phyloP scores from a whole-genome alignment of 768 basidiomycete species.

The Steccherinum ochraceum region DNA sequence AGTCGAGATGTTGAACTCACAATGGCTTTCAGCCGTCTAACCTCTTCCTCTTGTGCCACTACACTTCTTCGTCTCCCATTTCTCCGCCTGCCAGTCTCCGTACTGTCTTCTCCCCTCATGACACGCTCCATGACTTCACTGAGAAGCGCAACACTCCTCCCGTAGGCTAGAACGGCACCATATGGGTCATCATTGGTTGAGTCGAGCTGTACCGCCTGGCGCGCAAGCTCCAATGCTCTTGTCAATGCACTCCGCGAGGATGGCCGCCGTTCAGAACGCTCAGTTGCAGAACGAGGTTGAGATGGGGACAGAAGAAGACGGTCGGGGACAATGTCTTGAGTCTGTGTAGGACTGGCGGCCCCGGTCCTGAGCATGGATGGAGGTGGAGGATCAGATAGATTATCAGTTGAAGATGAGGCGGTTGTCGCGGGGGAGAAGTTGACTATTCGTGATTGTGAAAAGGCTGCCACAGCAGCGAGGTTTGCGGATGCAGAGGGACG shows the following conservation, averaged over 20 bases:
- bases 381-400: conserved; percentile 53
- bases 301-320: conserved; percentile 37
- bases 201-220: conserved; percentile 86
- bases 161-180: conserved; percentile 85
- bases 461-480: conserved; percentile 53
- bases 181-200: conserved; percentile 84
- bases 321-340: conserved; percentile 37
- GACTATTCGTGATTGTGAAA: conserved; percentile 46
- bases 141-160: conserved; percentile 76
- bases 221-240: conserved; percentile 78
- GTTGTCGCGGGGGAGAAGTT: conserved; percentile 17
- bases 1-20: conserved; percentile 43
- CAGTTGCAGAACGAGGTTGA: conserved; percentile 29
- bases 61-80: conserved; percentile 67
- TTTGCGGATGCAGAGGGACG: conserved; percentile 40
- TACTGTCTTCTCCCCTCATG: conserved; percentile 75
- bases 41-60: conserved; percentile 89
- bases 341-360: conserved; percentile 15
- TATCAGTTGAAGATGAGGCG: conserved; percentile 34
- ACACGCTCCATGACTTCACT: conserved; percentile 93
- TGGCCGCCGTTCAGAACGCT: conserved; percentile 43
- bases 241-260: conserved; percentile 86
- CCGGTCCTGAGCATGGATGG: conserved; percentile 39
- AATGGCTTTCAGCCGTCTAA: conserved; percentile 78
- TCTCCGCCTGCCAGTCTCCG: conserved; percentile 51